A percentile compares a stretch with the other conserved stretches of the same genome.
These are phyloP conservation scores for Sporisorium exsertum DNA, from an alignment of 1,284 basidiomycete genomes.

Conservation along the genomic window DNA sequence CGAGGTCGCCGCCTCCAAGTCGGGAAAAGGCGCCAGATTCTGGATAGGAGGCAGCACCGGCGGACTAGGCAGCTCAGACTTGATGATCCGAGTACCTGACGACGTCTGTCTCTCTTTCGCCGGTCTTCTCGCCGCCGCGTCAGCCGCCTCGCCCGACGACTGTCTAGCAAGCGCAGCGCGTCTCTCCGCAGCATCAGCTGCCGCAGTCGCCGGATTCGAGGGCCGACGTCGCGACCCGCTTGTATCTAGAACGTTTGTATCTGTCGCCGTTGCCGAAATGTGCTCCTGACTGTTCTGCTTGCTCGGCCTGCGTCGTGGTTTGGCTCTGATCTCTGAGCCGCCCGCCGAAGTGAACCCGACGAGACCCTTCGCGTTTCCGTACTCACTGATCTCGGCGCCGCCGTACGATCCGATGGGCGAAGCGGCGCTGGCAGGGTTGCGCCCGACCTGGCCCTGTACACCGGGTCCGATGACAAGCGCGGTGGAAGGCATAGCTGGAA, in stretches of 20 bases:
- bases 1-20: constrained; percentile 3
- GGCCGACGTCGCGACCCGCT: constrained; percentile 15
- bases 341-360: constrained; percentile 56
- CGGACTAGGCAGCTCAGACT: constrained; percentile 36
- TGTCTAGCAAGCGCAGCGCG: constrained; percentile 35
- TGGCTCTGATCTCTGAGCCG: constrained; percentile 27
- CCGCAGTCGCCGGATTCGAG: constrained; percentile 36
- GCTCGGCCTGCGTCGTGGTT: constrained; percentile 26
- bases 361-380: constrained; percentile 56
- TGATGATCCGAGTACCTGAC: constrained; percentile 23
- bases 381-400: constrained; percentile 30
- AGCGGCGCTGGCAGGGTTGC: constrained; percentile 32
- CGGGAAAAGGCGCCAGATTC: constrained; percentile 52
- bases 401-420: constrained; percentile 42
- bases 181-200: constrained; percentile 53
- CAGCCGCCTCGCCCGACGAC: constrained; percentile 6
- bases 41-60: constrained; percentile 52
- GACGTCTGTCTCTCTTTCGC: constrained; percentile 29
- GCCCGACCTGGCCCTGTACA: constrained; percentile 60
- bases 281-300: constrained; percentile 35
- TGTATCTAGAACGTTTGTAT: constrained; percentile 14
- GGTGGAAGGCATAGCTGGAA: constrained; percentile 52
- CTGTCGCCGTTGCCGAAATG: neutral
- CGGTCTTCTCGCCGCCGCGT: constrained; percentile 16
- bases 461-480: constrained; percentile 65